Conservation (phyloP, 805 yeast species). For the Yamadazyma ubonensis region DNA sequence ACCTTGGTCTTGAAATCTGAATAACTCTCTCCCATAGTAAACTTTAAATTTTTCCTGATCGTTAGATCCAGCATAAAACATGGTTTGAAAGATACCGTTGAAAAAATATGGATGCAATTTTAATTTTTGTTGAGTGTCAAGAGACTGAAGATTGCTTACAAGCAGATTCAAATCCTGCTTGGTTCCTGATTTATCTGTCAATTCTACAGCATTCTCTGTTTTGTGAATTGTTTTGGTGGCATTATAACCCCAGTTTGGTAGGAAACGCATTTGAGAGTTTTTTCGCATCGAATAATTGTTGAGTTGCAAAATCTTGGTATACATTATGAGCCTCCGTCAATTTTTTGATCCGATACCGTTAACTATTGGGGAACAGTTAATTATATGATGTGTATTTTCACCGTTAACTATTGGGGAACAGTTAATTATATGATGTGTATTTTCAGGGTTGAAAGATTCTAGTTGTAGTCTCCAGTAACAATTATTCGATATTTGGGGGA, state of each 20-base stretch:
- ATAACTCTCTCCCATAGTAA: constrained; percentile 72
- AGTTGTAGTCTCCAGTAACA: too few relatives aligned
- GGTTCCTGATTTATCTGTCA: constrained; percentile 3
- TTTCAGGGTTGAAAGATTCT: too few relatives aligned
- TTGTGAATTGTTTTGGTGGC: constrained; percentile 28
- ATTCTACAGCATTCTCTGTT: constrained; percentile 12
- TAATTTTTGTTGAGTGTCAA: constrained; percentile 29
- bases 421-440: too few relatives aligned
- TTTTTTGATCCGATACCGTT: too few relatives aligned
- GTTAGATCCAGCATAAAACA: constrained; percentile 59
- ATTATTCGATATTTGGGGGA: too few relatives aligned
- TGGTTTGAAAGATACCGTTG: constrained; percentile 77
- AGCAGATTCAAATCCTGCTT: background rate
- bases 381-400: too few relatives aligned
- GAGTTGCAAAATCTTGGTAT: background rate
- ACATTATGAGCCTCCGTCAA: too few relatives aligned
- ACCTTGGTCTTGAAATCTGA: constrained; percentile 63
- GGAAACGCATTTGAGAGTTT: background rate
- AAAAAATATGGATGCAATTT: constrained; percentile 61
- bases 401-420: too few relatives aligned
- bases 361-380: too few relatives aligned
- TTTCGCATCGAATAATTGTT: background rate
- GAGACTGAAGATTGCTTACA: constrained; percentile 1
- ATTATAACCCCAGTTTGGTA: constrained; percentile 40
- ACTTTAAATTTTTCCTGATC: constrained; percentile 52